Base-by-base conservation (phyloP, 306 rosid genomes). In the Begonia masoniana region DNA sequence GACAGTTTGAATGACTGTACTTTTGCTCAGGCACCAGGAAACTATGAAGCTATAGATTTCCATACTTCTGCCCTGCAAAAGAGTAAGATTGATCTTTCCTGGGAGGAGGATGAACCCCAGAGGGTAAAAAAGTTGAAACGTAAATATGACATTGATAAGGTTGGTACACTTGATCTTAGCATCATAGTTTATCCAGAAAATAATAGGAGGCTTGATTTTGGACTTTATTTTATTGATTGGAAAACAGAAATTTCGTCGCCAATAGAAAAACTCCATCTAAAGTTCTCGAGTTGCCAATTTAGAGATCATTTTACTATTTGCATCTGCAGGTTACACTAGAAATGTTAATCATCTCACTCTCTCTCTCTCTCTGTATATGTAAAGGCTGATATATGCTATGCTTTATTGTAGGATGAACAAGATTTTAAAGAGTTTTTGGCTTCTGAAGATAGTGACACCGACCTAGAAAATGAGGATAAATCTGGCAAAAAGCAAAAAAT, bases 51-150 rank as follows among this genome's bases (percentile, higher is more conserved):
- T 60, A 71, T 78, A 51, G 77, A 79, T 73, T 91, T 91, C 68
- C 82, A 81, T 45, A 76, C 97, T 31, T 66, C 67, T 62, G 96
- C 94, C 36, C 76, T 91, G 68, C 96, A 91, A 66, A 94, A 80
- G 39, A 81, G 82, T 83, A 77, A 70, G 50, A 75, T 85, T 55
- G 65, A 71, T 17, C 73, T 79, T 67, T 68, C 99, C 42, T 91
- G 96, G 96, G 99, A 91, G 51, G 94, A 83, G 61, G 99, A 91
- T 77, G 96, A 91, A 58, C 96, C 96, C 1, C 79, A 60, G 41
- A 78, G 88, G 51, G 82, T 53, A 43, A 81, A 63, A 76, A 76
- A 80, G 63, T 64, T 91, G 77, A 83, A 80, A 24, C 79, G 86
- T 35, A 81, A 86, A 66, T 72, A 81, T 61, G 77, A 57, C 51